Base-by-base conservation (phyloP, 176 grass and related monocot genomes). In the Bothriochloa decipiens region DNA sequence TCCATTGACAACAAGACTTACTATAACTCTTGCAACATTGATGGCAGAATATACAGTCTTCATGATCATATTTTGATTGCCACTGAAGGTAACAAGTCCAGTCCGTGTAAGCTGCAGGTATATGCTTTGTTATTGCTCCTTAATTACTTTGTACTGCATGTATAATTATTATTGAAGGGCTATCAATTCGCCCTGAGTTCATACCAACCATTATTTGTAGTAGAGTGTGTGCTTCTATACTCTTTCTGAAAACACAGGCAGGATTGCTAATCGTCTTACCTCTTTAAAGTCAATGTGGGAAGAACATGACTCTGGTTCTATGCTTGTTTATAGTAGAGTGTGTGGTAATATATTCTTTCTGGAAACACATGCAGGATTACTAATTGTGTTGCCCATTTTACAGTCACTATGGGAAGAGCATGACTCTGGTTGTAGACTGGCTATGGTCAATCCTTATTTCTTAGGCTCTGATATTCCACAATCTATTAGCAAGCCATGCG, bases 401-500 rank as follows among this genome's bases (percentile, higher is more conserved):
- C 37, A 91, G 89, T 87, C 81, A 64, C 66, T 91, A 65, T 91
- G 85, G 89, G 81, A 91, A 80, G 89, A 91, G 20, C 72, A 82
- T 81, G 81, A 70, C 45, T 91, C 89, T 81, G 76, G 77, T 33
- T 91, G 77, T 81, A 91, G 76, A 79, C 67, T 83, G 55, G 85
- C 85, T 77, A 78, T 71, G 70, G 85, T 91, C 52, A 81, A 81
- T 70, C 72, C 70, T 7, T 91, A 88, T 72, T 40, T 75, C 9
- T 85, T 91, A 64, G 77, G 35, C 35, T 75, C 52, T 1, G 71
- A 82, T 33, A 79, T 88, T 73, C 76, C 89, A 68, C 71, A 84
- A 53, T 65, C 36, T 42, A 49, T 77, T 84, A 49, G 42, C 69
- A 83, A 87, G 84, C 89, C 85, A 28, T 88, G 71, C 77, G 49